Base-by-base conservation (phyloP, 345 rosid genomes). In the Citrus unshiu region DNA sequence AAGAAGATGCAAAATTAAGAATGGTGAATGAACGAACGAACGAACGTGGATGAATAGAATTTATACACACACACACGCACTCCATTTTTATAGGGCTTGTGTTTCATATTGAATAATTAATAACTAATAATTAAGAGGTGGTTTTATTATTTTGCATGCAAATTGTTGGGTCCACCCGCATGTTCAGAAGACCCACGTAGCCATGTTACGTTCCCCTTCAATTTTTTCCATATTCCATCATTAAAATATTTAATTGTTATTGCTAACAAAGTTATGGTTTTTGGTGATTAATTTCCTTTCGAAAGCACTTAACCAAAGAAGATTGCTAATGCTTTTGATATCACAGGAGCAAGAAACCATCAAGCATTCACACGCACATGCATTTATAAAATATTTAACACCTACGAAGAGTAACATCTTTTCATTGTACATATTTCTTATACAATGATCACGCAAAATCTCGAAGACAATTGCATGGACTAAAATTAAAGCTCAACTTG, bases 161-260 rank as follows among this genome's bases (percentile, higher is more conserved):
- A 16, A 54, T 30, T 76, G 72, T 57, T 32, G 74, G 79, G 74
- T 62, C 63, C 19, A 77, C 46, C 60, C 81, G 76, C 81, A 62
- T n/a, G 75, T 80, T 73, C 54, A 51, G 76, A 49, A 66, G 74
- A 3, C 67, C 76, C 72, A 71, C 66, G n/a, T 6, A n/a, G 24
- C 0, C 13, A 24, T 22, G 25, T 74, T 76, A 60, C 22, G 68
- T 76, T 75, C 29, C 68, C 1, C 13, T 30, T 2, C 9, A 1
- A 25, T 46, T 70, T 21, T 46, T 46, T 13, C 51, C 51, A 3
- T 12, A 46, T 12, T 46, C 51, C 18, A 9, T 61, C 4, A 5
- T 19, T 56, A 56, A 56, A 7, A 0, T 56, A 21, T 56, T 56
- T 56, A 56, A 5, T 19, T 19, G 6, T 56, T 21, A 18, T 16